Conservation (phyloP, 2,329 filamentous ascomycete genomes). For the Sporothrix globosa region DNA sequence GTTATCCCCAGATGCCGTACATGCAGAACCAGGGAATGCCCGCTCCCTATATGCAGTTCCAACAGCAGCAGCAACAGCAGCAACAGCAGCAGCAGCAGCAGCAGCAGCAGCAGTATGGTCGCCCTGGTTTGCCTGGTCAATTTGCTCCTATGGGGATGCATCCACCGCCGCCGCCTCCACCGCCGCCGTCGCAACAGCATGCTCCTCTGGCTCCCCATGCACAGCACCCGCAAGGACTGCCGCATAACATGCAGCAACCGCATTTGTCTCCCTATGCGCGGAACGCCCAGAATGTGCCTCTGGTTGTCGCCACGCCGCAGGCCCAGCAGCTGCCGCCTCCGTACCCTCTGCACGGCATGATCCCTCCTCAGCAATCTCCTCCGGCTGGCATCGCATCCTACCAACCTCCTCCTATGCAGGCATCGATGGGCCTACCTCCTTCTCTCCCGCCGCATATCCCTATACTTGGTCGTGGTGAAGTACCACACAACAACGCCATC, state of each 20-base stretch:
- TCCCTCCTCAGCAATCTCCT: conserved; percentile 42
- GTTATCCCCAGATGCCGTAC: conserved; percentile 61
- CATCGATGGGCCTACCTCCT: conserved; percentile 18
- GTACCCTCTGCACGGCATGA: not conserved
- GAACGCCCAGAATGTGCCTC: conserved; percentile 40
- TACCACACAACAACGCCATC: conserved; percentile 2
- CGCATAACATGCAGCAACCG: conserved; percentile 41
- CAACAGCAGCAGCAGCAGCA: conserved; percentile 49
- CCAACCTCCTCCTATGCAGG: conserved; percentile 37
- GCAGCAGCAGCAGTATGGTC: conserved; percentile 54
- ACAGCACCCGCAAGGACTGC: conserved; percentile 55
- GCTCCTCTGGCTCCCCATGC: not conserved
- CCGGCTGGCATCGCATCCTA: conserved; percentile 42
- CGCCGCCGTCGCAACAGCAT: conserved; percentile 40
- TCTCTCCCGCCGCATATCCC: conserved; percentile 30
- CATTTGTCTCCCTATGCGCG: conserved; percentile 12
- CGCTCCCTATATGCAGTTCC: conserved; percentile 42
- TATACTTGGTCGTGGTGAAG: conserved; percentile 12
- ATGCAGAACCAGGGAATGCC: conserved; percentile 54
- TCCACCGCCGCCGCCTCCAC: conserved; percentile 38
- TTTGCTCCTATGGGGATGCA: conserved; percentile 25
- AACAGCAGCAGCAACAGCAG: conserved; percentile 51
- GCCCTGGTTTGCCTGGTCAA: conserved; percentile 41
- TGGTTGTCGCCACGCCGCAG: conserved; percentile 57
- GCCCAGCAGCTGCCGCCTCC: conserved; percentile 47